Percentiles rank a stretch among this genome's conserved stretches.
Evolutionary conservation across 225 moss, liverwort and hornwort genomes (phyloP).

Genomic region (Neckera pumila): DNA sequence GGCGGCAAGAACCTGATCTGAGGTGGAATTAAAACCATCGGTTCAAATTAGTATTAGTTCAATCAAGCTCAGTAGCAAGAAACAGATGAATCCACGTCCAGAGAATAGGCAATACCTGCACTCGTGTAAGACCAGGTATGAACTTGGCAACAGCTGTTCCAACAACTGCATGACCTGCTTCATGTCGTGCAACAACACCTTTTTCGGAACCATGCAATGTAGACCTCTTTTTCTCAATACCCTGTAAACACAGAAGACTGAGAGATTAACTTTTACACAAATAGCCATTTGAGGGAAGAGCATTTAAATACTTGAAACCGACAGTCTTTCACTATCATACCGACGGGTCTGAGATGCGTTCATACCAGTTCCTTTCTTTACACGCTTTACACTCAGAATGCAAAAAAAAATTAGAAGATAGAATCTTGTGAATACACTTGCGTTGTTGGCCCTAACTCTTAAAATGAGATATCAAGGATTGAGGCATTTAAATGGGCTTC

Average conservation of each 20-base stretch:
- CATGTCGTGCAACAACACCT: slow-evolving; percentile 90
- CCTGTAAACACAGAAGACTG: slow-evolving; percentile 26
- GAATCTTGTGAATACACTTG: neutral
- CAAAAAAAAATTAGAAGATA: neutral
- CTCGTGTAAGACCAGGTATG: slow-evolving; percentile 73
- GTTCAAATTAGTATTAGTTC: neutral
- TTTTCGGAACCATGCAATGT: slow-evolving; percentile 95
- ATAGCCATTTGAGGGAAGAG: neutral
- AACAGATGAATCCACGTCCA: neutral
- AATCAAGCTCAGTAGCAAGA: neutral
- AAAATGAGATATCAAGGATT: neutral
- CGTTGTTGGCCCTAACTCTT: neutral
- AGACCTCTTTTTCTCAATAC: slow-evolving; percentile 93
- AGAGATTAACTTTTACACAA: neutral
- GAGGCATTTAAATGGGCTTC: neutral
- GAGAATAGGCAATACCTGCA: slow-evolving; percentile 49
- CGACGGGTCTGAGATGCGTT: neutral
- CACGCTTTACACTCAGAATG: neutral
- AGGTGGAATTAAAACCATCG: neutral
- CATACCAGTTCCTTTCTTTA: neutral
- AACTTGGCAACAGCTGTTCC: slow-evolving; percentile 94
- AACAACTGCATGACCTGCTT: slow-evolving; percentile 95
- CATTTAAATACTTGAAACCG: neutral
- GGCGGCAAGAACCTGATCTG: neutral
- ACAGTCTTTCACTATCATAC: neutral